Percentiles rank a stretch among this genome's conserved stretches.
Conservation (phyloP, 805 yeast genomes). For the Lachancea sp. region DNA sequence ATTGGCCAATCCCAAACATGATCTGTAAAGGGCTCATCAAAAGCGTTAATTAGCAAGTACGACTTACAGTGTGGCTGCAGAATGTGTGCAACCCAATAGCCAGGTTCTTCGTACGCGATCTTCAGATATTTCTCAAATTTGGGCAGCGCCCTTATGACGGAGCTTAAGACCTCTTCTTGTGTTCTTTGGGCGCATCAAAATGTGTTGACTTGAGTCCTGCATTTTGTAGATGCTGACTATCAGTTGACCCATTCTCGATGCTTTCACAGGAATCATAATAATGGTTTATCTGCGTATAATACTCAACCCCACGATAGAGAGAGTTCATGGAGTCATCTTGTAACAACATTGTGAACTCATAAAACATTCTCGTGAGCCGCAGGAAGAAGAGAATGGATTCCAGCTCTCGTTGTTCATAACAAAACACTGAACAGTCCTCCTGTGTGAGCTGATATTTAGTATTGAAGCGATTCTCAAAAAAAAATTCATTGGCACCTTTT, state of each 20-base stretch:
- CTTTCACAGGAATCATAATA: constrained; percentile 9
- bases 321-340: constrained; percentile 12
- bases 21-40: constrained; percentile 6
- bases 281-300: constrained; percentile 9
- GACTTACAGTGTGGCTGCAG: constrained; percentile 12
- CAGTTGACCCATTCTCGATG: constrained; percentile 6
- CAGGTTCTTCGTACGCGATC: not conserved
- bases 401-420: constrained; percentile 10
- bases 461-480: not conserved
- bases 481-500: constrained; percentile 2
- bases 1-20: constrained; percentile 1
- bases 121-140: constrained; percentile 3
- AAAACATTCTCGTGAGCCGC: constrained; percentile 11
- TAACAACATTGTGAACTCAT: constrained; percentile 12
- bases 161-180: not conserved
- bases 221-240: constrained; percentile 4
- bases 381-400: constrained; percentile 8
- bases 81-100: constrained; percentile 6
- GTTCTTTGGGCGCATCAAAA: constrained; percentile 6
- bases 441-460: constrained; percentile 9
- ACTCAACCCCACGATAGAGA: constrained; percentile 8
- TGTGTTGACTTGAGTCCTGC: constrained; percentile 9
- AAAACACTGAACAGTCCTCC: constrained; percentile 8
- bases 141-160: constrained; percentile 9
- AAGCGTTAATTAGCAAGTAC: constrained; percentile 5